These are phyloP conservation scores for Pochonia chlamydosporia DNA, from an alignment of 2,329 filamentous ascomycete species.

Conservation along the genomic window DNA sequence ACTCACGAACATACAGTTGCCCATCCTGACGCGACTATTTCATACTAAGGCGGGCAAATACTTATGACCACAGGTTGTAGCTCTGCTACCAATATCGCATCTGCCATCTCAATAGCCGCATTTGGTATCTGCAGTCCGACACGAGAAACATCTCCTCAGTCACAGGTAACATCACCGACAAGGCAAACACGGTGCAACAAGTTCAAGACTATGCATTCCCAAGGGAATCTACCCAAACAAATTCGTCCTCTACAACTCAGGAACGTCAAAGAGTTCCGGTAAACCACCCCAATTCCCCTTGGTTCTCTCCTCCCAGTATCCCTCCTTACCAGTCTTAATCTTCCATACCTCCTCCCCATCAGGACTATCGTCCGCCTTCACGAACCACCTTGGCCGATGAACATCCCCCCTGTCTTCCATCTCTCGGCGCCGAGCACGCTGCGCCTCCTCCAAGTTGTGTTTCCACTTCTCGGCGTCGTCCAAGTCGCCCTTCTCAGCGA, in stretches of 20 bases:
- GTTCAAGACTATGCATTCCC: neutral
- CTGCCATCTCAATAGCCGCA: no score
- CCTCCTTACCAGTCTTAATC: constrained; percentile 73
- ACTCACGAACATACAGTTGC: no score
- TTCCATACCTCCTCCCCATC: constrained; percentile 67
- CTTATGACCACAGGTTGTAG: no score
- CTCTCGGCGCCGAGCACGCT: constrained; percentile 66
- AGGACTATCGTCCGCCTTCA: constrained; percentile 54
- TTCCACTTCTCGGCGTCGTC: constrained; percentile 83
- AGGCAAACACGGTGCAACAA: no score
- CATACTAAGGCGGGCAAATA: no score
- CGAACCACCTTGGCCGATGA: constrained; percentile 81
- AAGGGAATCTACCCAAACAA: neutral
- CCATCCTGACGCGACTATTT: no score
- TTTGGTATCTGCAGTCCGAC: no score
- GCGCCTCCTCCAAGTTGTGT: constrained; percentile 75
- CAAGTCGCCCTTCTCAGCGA: constrained; percentile 74
- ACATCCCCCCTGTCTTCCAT: constrained; percentile 69
- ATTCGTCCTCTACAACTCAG: constrained; percentile 16
- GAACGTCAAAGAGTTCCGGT: constrained; percentile 42
- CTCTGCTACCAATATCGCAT: no score
- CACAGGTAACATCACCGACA: no score
- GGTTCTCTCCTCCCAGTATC: constrained; percentile 87
- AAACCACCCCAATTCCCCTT: constrained; percentile 59
- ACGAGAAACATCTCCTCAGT: no score